Conservation (phyloP, 1,139 yeast species). For the Diutina neorugosa region DNA sequence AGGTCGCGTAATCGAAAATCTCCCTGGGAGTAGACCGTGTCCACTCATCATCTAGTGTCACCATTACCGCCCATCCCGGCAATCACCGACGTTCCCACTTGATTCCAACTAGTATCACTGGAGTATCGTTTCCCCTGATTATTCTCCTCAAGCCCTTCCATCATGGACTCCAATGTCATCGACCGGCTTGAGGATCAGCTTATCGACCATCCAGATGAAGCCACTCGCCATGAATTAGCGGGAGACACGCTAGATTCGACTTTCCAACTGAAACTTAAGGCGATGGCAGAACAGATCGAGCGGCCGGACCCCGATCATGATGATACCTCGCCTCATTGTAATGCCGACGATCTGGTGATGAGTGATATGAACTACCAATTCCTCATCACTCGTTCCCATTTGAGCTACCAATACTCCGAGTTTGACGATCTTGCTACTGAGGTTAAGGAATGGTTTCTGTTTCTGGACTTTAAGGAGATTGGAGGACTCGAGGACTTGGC, state of each 20-base stretch:
- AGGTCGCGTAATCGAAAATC: too few relatives aligned
- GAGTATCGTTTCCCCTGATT: too few relatives aligned
- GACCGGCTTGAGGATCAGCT: constrained; percentile 35
- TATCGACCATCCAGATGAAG: constrained; percentile 34
- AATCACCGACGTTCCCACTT: too few relatives aligned
- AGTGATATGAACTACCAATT: constrained; percentile 10
- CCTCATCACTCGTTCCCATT: constrained; percentile 21
- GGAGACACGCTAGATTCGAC: constrained; percentile 29
- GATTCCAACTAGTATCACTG: too few relatives aligned
- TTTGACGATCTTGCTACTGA: constrained; percentile 30
- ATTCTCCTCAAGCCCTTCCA: neutral
- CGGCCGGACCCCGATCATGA: constrained; percentile 6
- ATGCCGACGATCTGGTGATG: constrained; percentile 1
- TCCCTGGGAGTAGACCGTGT: too few relatives aligned
- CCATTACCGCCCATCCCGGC: too few relatives aligned
- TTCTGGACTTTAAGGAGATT: constrained; percentile 30
- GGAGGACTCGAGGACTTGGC: constrained; percentile 6
- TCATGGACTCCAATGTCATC: constrained; percentile 9
- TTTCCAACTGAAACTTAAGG: constrained; percentile 32
- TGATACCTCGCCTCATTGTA: constrained; percentile 6
- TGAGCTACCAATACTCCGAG: constrained; percentile 38
- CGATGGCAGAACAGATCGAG: constrained; percentile 30
- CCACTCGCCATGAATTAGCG: constrained; percentile 18
- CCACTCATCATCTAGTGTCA: too few relatives aligned
- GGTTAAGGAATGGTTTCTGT: constrained; percentile 53